Evolutionary conservation across 2,329 filamentous ascomycete genomes (phyloP), one percentile per base, ranked within the genome.

Genomic region (Nakataea oryzae): DNA sequence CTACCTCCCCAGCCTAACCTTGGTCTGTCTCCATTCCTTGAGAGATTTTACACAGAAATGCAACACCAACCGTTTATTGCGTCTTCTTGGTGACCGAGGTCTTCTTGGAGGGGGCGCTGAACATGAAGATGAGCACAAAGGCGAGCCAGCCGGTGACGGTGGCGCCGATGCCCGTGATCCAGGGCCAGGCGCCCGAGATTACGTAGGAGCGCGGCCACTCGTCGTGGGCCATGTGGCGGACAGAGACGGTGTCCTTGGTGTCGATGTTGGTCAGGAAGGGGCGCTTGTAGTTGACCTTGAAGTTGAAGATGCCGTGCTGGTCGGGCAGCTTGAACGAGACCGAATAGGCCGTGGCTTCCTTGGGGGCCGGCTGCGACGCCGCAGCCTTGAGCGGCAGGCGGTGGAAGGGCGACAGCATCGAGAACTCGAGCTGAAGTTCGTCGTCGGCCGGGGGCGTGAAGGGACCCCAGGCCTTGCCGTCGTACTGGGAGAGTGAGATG

Each of bases 221-320:
- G 74, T 99, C 88, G 80, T 99, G 95, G 9, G 95, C 95, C 77
- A 96, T 95, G 79, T 99, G 95, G 58, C 95, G 86, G 34, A 99
- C 91, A 0, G 93, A 96, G 61, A 97, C 93, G 27, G 93, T 95
- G 69, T 87, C 85, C 85, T 97, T 97, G 80, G 97, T 92, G 72
- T 97, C 93, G 61, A 99, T 74, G 73, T 87, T 89, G 70, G 86
- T 95, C 68, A 96, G 77, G 81, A 97, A 96, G 1, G 93, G 92
- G 8, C 95, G 87, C 81, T 96, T 96, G 83, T 97, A 97, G 82
- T 97, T 96, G 75, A 97, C 83, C 72, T 88, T 86, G 83, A 99
- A 97, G 79, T 96, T 96, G 83, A 97, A 99, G 77, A 99, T 97
- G 72, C 95, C 95, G 78, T 99, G 95, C 77, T 99, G 95, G 74